A percentile compares a stretch with the other conserved stretches of the same genome.
Evolutionary conservation across 2,329 filamentous ascomycete genomes (phyloP).

Genomic region (Graphilbum fragrans): DNA sequence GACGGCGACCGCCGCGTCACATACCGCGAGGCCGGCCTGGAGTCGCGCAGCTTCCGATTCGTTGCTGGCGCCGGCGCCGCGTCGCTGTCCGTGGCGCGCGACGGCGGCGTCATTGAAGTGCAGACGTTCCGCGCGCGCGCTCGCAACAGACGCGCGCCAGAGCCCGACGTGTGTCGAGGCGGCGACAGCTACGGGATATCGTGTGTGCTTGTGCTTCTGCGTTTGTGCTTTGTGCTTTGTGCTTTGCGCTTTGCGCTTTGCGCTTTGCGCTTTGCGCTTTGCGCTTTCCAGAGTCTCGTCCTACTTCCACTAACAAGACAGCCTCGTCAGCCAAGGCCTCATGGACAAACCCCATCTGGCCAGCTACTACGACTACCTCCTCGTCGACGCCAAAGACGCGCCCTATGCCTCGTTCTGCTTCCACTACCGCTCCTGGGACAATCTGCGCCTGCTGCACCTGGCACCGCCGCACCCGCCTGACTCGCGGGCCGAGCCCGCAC

Average conservation of each 20-base stretch:
- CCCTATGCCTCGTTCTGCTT: slow-evolving; percentile 43
- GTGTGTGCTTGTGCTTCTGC: slow-evolving; percentile 24
- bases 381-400: slow-evolving; percentile 36
- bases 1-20: slow-evolving; percentile 22
- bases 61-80: slow-evolving; percentile 21
- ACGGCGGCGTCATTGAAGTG: slow-evolving; percentile 44
- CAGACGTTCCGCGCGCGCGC: slow-evolving; percentile 38
- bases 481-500: too few species aligned
- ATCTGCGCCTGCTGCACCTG: slow-evolving; percentile 34
- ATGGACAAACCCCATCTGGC: slow-evolving; percentile 37
- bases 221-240: background rate
- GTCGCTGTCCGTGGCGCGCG: slow-evolving; percentile 30
- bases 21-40: slow-evolving; percentile 25
- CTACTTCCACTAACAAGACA: slow-evolving; percentile 13
- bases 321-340: slow-evolving; percentile 39
- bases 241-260: background rate
- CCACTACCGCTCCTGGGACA: slow-evolving; percentile 41
- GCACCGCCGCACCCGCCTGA: slow-evolving; percentile 17
- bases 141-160: slow-evolving; percentile 28
- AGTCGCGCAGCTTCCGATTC: slow-evolving; percentile 39
- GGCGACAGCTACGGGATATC: slow-evolving; percentile 39
- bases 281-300: background rate
- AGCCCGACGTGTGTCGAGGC: slow-evolving; percentile 28
- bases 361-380: slow-evolving; percentile 37
- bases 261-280: background rate